Evolutionary conservation across 2,329 filamentous ascomycete genomes (phyloP).

Genomic region (Setomelanomma holmii): DNA sequence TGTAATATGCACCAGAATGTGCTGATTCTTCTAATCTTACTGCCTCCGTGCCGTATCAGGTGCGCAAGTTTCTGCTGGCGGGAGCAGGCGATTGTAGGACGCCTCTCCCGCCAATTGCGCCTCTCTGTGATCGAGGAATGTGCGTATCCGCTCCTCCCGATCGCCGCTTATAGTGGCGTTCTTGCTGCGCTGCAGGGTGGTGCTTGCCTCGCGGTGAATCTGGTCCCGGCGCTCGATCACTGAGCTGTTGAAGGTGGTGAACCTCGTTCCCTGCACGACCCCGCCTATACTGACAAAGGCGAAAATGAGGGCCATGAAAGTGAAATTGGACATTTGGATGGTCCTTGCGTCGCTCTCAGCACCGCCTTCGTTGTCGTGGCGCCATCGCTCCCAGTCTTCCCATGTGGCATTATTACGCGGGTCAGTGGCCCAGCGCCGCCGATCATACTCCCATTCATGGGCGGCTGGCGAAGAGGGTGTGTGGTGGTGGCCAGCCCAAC

Average conservation of each 20-base stretch:
- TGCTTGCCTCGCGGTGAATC: slow-evolving; percentile 71
- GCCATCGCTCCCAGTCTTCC: slow-evolving; percentile 88
- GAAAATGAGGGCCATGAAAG: slow-evolving; percentile 77
- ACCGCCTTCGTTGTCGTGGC: slow-evolving; percentile 35
- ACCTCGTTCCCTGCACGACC: slow-evolving; percentile 74
- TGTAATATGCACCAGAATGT: slow-evolving; percentile 7
- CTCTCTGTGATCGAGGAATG: slow-evolving; percentile 69
- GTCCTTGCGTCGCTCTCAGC: slow-evolving; percentile 52
- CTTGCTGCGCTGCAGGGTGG: slow-evolving; percentile 64
- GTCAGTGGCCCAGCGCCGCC: slow-evolving; percentile 45
- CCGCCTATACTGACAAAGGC: slow-evolving; percentile 73
- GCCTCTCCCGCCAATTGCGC: slow-evolving; percentile 52
- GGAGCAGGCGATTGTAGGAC: slow-evolving; percentile 54
- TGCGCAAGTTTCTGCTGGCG: slow-evolving; percentile 55
- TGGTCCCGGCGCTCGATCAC: slow-evolving; percentile 72
- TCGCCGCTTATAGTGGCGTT: slow-evolving; percentile 59
- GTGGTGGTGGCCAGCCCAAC: slow-evolving; percentile 67
- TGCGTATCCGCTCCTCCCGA: slow-evolving; percentile 69
- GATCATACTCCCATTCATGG: slow-evolving; percentile 35
- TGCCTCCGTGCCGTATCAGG: slow-evolving; percentile 50
- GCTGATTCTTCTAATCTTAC: slow-evolving; percentile 19
- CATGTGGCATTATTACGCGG: slow-evolving; percentile 83
- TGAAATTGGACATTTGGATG: slow-evolving; percentile 78
- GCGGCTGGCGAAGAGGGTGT: slow-evolving; percentile 26
- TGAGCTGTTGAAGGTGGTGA: slow-evolving; percentile 66